A percentile compares a stretch with the other conserved stretches of the same genome.
Conservation (phyloP, 345 rosid genomes). For the Rhodamnia rubescens region DNA sequence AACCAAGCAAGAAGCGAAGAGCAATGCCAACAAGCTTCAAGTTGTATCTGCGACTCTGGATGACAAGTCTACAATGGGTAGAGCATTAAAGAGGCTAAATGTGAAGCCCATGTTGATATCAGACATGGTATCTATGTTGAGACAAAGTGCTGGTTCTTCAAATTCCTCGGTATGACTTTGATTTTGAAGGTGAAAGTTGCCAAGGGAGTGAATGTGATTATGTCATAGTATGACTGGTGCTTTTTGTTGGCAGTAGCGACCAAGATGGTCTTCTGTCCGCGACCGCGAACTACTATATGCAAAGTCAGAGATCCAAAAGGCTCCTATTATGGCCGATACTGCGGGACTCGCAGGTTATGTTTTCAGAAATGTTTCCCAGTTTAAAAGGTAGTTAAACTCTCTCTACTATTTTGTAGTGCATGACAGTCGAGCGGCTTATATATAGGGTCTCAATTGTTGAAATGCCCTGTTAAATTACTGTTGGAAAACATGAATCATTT, state of each 20-base stretch:
- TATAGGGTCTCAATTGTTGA: neutral
- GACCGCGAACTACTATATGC: constrained; percentile 55
- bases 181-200: neutral
- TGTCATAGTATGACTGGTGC: neutral
- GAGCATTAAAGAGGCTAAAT: constrained; percentile 13
- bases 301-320: constrained; percentile 45
- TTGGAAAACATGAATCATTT: neutral
- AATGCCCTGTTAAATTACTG: neutral
- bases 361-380: constrained; percentile 60
- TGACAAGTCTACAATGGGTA: neutral
- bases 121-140: constrained; percentile 45
- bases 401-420: neutral
- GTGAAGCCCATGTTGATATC: constrained; percentile 29
- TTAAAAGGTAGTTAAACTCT: constrained; percentile 31
- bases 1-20: neutral
- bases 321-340: constrained; percentile 17
- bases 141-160: constrained; percentile 30
- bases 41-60: neutral
- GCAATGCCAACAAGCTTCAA: neutral
- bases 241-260: constrained; percentile 31
- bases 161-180: constrained; percentile 35
- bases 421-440: neutral
- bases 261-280: constrained; percentile 35
- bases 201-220: neutral
- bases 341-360: constrained; percentile 33